These are phyloP conservation scores for Rhizopus arrhizus DNA, from an alignment of 371 early-diverging fungal species.

Conservation along the genomic window DNA sequence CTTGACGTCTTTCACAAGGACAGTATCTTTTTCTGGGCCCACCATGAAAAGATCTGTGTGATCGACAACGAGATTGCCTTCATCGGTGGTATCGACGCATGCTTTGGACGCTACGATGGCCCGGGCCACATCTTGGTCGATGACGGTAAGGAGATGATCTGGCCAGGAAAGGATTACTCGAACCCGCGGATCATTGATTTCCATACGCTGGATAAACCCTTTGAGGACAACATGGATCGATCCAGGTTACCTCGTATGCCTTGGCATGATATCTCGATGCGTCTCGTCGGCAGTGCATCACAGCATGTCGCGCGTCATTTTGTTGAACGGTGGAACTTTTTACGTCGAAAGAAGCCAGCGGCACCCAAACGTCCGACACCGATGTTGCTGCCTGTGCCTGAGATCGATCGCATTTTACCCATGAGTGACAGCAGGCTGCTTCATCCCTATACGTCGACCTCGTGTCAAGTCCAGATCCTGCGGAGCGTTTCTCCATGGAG, in stretches of 20 bases:
- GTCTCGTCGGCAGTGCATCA: conserved; percentile 58
- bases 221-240: conserved; percentile 41
- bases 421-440: conserved; percentile 16
- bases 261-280: conserved; percentile 91
- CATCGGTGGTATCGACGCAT: conserved; percentile 88
- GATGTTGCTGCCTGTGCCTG: conserved; percentile 71
- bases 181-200: conserved; percentile 90
- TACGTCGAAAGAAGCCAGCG: conserved; percentile 63
- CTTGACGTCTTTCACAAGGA: conserved; percentile 51
- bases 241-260: conserved; percentile 76
- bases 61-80: conserved; percentile 82
- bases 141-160: conserved; percentile 52
- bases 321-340: conserved; percentile 87
- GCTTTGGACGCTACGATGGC: conserved; percentile 85
- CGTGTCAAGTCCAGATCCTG: conserved; percentile 65
- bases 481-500: conserved; percentile 68
- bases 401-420: conserved; percentile 30
- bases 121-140: conserved; percentile 74
- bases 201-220: conserved; percentile 56
- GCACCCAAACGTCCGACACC: conserved; percentile 55
- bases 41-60: conserved; percentile 76
- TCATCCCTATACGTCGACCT: conserved; percentile 31
- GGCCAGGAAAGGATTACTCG: conserved; percentile 85
- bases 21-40: conserved; percentile 81
- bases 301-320: conserved; percentile 86